Base-by-base conservation (phyloP, 352 stramenopile genomes). In the Phytophthora pinifolia region DNA sequence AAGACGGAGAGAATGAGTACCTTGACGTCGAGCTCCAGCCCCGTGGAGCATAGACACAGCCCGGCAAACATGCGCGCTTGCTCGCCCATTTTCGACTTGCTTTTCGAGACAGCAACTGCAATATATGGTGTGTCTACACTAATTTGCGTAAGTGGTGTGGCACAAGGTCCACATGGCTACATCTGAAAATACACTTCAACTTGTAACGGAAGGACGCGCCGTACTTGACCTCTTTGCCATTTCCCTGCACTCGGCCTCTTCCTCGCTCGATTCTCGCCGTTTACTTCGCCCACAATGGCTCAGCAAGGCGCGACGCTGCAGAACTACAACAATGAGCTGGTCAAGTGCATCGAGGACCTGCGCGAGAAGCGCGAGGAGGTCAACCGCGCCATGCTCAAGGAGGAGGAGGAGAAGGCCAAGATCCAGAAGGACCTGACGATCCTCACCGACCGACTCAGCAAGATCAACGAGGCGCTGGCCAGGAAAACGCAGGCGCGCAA, bases 301-400 rank as follows among this genome's bases (percentile, higher is more conserved):
- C 85, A 96, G 50, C 92, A 98, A 59, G 92, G 92, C 31, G 89
- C 90, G 57, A 97, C 90, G 48, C 82, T 98, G 51, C 88, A 97
- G 70, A 98, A 97, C 74, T 98, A 97, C 79, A 98, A 98, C 74
- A 98, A 98, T 75, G 90, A 98, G 67, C 76, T 97, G 20, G 92
- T 98, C 49, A 97, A 97, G 57, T 97, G 90, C 70, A 98, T 98
- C 58, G 92, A 98, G 57, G 91, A 97, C 57, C 72, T 98, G 41
- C 87, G 89, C 22, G 88, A 96, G 68, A 96, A 96, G 72, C 83
- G 90, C 25, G 89, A 97, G 59, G 88, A 96, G 64, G 84, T 96
- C 51, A 96, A 96, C 61, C 79, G 86, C 15, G 67, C 86, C 33
- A 98, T 98, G 72, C 79, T 97, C 55, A 96, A 97, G 62, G 89